Conservation (phyloP, 2,329 filamentous ascomycete species). For the Scedosporium apiospermum region DNA sequence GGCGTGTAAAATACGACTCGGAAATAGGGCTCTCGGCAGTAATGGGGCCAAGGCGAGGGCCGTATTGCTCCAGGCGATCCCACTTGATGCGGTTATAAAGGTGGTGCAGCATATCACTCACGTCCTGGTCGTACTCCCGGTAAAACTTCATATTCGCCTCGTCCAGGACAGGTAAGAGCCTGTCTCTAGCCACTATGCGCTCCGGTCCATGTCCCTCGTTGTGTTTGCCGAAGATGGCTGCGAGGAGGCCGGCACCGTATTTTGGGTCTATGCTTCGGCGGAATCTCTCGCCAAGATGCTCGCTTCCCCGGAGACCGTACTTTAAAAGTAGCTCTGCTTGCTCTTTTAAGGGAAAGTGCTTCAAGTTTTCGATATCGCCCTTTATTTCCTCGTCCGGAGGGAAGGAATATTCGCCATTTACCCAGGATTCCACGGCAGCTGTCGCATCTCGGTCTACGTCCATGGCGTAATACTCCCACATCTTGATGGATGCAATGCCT, state of each 20-base stretch:
- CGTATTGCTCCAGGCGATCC: constrained; percentile 82
- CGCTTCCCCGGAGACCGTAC: constrained; percentile 60
- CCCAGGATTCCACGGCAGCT: constrained; percentile 64
- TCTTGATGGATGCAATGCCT: constrained; percentile 64
- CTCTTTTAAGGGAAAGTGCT: constrained; percentile 32
- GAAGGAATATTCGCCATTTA: constrained; percentile 44
- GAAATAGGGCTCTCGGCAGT: constrained; percentile 70
- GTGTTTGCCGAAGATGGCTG: constrained; percentile 36
- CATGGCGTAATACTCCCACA: constrained; percentile 92
- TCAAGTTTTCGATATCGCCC: constrained; percentile 37
- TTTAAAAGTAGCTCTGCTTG: constrained; percentile 56
- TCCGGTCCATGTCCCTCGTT: constrained; percentile 24
- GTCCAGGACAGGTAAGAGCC: constrained; percentile 59
- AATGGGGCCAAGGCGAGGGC: constrained; percentile 77
- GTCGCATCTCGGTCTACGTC: constrained; percentile 66
- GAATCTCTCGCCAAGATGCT: constrained; percentile 72
- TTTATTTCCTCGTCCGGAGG: constrained; percentile 29
- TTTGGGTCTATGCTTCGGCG: constrained; percentile 60
- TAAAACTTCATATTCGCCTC: constrained; percentile 84
- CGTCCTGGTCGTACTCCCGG: constrained; percentile 80
- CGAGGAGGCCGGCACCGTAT: constrained; percentile 56
- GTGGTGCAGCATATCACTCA: constrained; percentile 77
- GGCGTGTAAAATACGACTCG: constrained; percentile 88
- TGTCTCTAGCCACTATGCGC: constrained; percentile 30
- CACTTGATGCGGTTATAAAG: constrained; percentile 94